Base-by-base conservation (phyloP, 2,329 filamentous ascomycete genomes). In the Pestalotiopsis sp. region DNA sequence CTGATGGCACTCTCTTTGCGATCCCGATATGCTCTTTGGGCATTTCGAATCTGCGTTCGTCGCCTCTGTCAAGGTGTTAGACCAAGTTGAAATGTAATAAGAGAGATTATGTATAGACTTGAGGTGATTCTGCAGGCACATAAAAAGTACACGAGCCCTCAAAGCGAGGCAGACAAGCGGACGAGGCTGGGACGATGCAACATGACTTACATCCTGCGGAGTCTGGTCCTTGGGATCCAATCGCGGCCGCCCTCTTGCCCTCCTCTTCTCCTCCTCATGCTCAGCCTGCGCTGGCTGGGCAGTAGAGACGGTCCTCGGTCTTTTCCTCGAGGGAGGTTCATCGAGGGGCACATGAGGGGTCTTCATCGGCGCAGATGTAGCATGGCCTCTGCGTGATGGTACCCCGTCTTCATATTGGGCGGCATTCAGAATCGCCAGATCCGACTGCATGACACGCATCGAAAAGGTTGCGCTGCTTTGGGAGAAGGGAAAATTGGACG, bases 1-100 rank as follows among this genome's bases (percentile, higher is more conserved):
- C 89, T 87, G 68, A 97, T 95, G 4, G 92, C 92, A 25, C 87
- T 91, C 76, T 97, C 94, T 80, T 97, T 97, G 65, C 94, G 90
- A 75, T 92, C 89, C 17, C 94, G 89, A 76, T 97, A 97, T 0
- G 94, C 94, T 72, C 94, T 86, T 78, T 97, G 94, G 2, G 94
- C 94, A 67, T 95, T 87, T 27, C 94, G 90, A 71, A 97, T 96
- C 78, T 97, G 94, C 4, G 93, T 95, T 67, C 94, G 89, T 66
- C 94, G 91, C 71, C 94, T 91, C 92, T 93, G 72, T 66, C 57
- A 68, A 56, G 31, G 3, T 68, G 36, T 38, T 61, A 76, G 69
- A 75, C 70, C 66, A 61, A 45, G 45, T 68, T 66, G 69, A 65
- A 63, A 23, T 14, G 45, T 6, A 13, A 45, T 20, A 3, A 41